Evolutionary conservation across 768 basidiomycete species (phyloP), one percentile per base, ranked within the genome.

Genomic region (Serendipita sp.): DNA sequence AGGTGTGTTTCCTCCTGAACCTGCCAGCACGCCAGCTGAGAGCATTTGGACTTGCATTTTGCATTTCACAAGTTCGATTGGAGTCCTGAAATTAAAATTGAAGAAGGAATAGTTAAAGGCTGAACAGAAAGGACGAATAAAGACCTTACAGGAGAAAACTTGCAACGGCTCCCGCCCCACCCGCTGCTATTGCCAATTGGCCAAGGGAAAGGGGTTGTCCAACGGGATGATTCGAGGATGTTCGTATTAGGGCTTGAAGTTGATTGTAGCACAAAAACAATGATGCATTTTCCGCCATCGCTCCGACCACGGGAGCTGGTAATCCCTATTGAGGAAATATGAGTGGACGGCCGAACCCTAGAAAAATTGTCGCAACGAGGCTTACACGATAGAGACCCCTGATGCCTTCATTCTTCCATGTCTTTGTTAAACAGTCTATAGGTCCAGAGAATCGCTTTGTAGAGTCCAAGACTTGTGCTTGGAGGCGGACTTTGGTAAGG

Each of bases 21-120:
- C 41, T 5, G 68, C 45, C 34, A 66, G 65, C 5, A 75, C 65
- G 1, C 30, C 44, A 1, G 74, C 66, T 18, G 79, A 75, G 24
- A 95, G 83, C 82, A 91, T 86, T 72, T 95, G 92, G 1, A 96
- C 94, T 73, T 96, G 94, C 92, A 97, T 95, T 74, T 92, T 91
- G 77, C 92, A 96, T 75, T 98, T 96, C 66, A 97, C 83, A 58
- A 96, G 85, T 70, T 96, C 94, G 65, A 97, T 86, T 1, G 94
- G 94, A 0, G 93, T 96, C 34, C 90, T 92, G 70, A 37, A 30
- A 54, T 37, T 65, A 24, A 24, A 24, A 24, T 24, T 24, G 24
- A 24, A 24, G 1, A 24, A 24, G 7, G 18, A 41, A 16, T 24
- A 3, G 30, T n/a, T 3, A 44, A 11, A 63, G 41, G 51, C 16